Base-by-base conservation (phyloP, 495 filamentous ascomycete species). In the Xylaria longipes region DNA sequence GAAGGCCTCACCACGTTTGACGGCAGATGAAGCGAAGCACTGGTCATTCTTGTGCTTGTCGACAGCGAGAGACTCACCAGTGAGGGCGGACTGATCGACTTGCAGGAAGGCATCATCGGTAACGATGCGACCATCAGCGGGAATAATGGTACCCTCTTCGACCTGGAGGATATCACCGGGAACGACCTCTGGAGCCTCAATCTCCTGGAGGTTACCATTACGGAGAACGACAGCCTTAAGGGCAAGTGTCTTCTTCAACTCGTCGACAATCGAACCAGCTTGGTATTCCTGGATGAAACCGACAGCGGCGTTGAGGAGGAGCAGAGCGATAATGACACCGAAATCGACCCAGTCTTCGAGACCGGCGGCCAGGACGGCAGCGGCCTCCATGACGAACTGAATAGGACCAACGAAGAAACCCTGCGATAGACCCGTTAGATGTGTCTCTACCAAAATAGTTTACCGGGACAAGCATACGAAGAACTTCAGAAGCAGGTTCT, bases 321-420 rank as follows among this genome's bases (percentile, higher is more conserved):
- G 82, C 48, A 93, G 82, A 76, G 81, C 91, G 82, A 89, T 90
- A 74, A 93, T 93, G 80, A 93, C 91, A 88, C 91, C 91, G 77
- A 93, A 91, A 82, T 93, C 91, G 76, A 93, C 89, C 91, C 91
- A 93, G 77, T 93, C 91, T 82, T 92, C 80, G 64, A 97, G 87
- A 88, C 91, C 91, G 70, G 90, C 91, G 74, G 94, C 93, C 69
- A 95, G 86, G 70, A 94, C 80, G 64, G 90, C 90, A 48, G 93
- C 91, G 78, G 87, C 87, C 91, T 95, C 92, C 94, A 97, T 97
- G 78, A 97, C 94, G 82, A 94, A 94, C 79, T 97, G 94, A 76
- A 97, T 95, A 41, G 94, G 94, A 72, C 94, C 94, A 74, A 94
- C 86, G 83, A 97, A 97, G 84, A 91, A 96, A 70, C 82, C 77